Base-by-base conservation (phyloP, 2,329 filamentous ascomycete species). In the Alternaria alternata region DNA sequence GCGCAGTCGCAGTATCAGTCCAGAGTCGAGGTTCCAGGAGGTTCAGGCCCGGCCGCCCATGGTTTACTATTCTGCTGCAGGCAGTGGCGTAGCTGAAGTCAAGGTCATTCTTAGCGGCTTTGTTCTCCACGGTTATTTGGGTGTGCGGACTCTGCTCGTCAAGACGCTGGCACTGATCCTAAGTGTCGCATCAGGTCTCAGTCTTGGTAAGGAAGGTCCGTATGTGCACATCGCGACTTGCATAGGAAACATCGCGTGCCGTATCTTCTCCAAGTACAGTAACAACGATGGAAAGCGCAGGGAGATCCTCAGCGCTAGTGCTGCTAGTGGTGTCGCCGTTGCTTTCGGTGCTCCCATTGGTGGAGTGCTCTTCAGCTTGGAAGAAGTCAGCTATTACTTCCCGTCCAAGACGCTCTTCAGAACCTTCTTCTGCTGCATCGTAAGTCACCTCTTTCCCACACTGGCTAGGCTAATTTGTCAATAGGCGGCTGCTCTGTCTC, bases 101-200 rank as follows among this genome's bases (percentile, higher is more conserved):
- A 94, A 95, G 66, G 95, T 98, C 61, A 98, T 98, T 59, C 86
- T 98, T n/a, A 97, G 93, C 71, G 95, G 95, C 6, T 99, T 98
- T 73, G 94, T 99, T 56, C 83, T 99, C 56, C 95, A 98, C 82
- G 94, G 95, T 1, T 98, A 98, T 75, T 86, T 99, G 7, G 95
- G 95, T 69, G 79, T 96, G 39, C 91, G 91, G 74, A 98, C 95
- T 0, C 84, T 99, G 30, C 79, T 94, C 5, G 86, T 96, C 80
- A 99, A 99, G 77, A 91, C 92, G 0, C 71, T 91, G 16, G 93
- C 90, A 14, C 82, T 99, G 47, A 87, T 97, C 59, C 84, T 98
- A 57, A 96, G 92, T 75, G 93, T 98, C 39, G 91, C 93, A 1
- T 98, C 95, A 3, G 95, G 95, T 4, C 84, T 99, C 61, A 97